Evolutionary conservation across 2,329 filamentous ascomycete genomes (phyloP), one percentile per base, ranked within the genome.

Genomic region (Talaromyces sp.): DNA sequence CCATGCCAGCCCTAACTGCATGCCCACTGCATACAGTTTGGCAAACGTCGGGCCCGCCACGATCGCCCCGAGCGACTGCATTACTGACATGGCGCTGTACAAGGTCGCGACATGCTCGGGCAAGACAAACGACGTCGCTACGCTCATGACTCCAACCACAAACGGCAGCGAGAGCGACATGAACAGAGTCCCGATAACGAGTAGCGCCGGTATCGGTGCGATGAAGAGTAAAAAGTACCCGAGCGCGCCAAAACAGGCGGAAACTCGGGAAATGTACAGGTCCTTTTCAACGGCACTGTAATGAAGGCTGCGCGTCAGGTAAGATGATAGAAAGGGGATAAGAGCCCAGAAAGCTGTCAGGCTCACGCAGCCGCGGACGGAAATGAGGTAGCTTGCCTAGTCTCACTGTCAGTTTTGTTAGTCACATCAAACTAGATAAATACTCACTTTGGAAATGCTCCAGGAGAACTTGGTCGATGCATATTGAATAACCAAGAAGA

Each of bases 391-490:
- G 57, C 70, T 72, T 28, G 70, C 62, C 70, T 73, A 36, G 40
- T n/a, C 14, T 42, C 30, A 7, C 12, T 1, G 3, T 69, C 54
- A 66, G 61, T 57, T 23, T 16, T 10, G 14, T 27, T 23, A 23
- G 2, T 12, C 33, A 12, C 33, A 36, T 12, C 33, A 36, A 27
- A 57, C 5, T 3, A 8, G 5, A 2, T 5, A 2, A 14, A 18
- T 27, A 53, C 68, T 44, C 68, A 72, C 70, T 44, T 65, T 57
- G 36, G 66, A 63, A 52, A 73, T 66, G 42, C 63, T 71, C 72
- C 72, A 73, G 23, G 68, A 28, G 50, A 71, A 73, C 23, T 68
- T 69, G 55, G 69, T 69, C 12, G 71, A 72, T 1, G 66, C 66
- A 58, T 71, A 73, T 62, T 73, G 72, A 12, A 73, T 44, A 23